Evolutionary conservation across 176 grass and related monocot species (phyloP), one percentile per base, ranked within the genome.

Genomic region (Aegilops speltoides): DNA sequence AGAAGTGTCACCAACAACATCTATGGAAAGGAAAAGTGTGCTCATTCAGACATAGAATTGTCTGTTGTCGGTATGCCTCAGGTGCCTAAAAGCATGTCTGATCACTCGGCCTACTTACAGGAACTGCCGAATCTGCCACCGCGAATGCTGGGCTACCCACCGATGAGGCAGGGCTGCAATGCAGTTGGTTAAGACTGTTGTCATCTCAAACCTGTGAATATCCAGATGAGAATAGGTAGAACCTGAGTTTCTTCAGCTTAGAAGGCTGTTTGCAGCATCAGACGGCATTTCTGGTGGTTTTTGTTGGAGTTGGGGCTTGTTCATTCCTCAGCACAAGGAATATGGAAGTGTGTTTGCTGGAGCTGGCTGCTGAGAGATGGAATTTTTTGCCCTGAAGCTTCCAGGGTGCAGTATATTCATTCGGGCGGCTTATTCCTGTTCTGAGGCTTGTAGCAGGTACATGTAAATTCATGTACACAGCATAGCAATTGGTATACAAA

Each of bases 391-490:
- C 45, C 60, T 59, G 33, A 83, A 74, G 80, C 41, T 87, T 87
- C 84, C 26, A 86, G 73, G 64, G 25, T 40, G 77, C 71, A 90
- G 41, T 46, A 28, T 78, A 56, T 50, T 57, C 89, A 78, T 72
- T 73, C 54, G 7, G 41, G 31, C 41, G 33, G 72, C 41, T 79
- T 77, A 60, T 67, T 69, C 63, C 62, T 79, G 80, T 84, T 87
- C 23, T 65, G 80, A 73, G 85, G 41, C 76, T 79, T 87, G 85
- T 73, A 59, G 80, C 75, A 90, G 80, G 75, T 84, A 73, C 89
- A 87, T 90, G 84, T 82, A 87, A 52, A 79, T 78, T 72, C 84
- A 90, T 87, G 89, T 84, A 76, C 85, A 91, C 85, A 91, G 34
- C 85, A 80, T 79, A 84, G 66, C 46, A 40, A 76, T 73, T 91